Evolutionary conservation across 192 early-diverging fungal genomes (phyloP).

Genomic region (Jimgerdemannia flammicorona): DNA sequence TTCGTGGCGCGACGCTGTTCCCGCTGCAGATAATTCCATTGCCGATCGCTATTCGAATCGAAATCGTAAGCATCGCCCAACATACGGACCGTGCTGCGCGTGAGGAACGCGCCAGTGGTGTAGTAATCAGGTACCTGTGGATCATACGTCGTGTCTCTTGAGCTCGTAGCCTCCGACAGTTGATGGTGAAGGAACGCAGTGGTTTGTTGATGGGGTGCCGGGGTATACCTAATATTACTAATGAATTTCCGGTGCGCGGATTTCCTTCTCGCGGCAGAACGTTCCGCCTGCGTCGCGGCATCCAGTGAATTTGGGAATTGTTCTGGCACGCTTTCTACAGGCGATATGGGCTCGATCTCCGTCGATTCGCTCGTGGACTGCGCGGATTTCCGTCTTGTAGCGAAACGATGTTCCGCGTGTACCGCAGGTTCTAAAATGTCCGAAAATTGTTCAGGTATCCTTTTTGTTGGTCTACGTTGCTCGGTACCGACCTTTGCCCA

Average conservation of each 20-base stretch:
- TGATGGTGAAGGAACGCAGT: background rate
- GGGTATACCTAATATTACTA: background rate
- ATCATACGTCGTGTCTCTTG: background rate
- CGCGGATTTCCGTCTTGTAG: no score
- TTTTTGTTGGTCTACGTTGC: background rate
- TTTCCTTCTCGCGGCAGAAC: background rate
- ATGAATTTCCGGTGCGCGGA: background rate
- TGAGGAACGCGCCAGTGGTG: constrained; percentile 34
- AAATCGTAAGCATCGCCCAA: constrained; percentile 18
- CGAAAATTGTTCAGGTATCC: background rate
- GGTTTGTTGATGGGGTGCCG: background rate
- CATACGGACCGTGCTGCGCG: constrained; percentile 29
- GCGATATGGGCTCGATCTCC: background rate
- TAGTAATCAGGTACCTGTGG: background rate
- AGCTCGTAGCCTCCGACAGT: background rate
- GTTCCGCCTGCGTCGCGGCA: background rate
- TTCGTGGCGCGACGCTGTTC: background rate
- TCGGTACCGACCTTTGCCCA: no score
- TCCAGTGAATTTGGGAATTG: background rate
- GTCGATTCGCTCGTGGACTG: background rate
- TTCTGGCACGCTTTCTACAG: background rate
- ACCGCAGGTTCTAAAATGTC: no score
- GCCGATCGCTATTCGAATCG: constrained; percentile 18
- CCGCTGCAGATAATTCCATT: background rate
- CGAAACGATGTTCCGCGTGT: no score